Conservation (phyloP, 257 asterid genomes). For the Avicennia marina region DNA sequence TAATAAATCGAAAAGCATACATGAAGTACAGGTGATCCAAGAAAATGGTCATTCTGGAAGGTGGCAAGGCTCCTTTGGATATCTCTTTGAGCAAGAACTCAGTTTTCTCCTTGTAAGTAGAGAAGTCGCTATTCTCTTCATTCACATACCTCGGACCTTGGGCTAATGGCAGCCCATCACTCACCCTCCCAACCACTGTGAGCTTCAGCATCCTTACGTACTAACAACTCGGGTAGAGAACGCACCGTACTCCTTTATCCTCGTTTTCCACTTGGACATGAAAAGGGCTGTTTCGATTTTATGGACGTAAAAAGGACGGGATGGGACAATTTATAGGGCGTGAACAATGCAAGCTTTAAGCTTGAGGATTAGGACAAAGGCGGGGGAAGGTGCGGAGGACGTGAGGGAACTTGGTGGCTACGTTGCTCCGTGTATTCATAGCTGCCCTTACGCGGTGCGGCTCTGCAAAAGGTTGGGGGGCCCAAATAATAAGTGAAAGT, state of each 20-base stretch:
- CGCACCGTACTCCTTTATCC: no score
- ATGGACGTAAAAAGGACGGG: no score
- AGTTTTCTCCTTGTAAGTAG: slow-evolving; percentile 45
- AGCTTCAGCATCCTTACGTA: slow-evolving; percentile 60
- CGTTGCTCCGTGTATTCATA: slow-evolving; percentile 34
- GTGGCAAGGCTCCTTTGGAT: slow-evolving; percentile 40
- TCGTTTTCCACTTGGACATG: no score
- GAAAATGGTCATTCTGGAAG: slow-evolving; percentile 38
- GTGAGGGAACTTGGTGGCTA: slow-evolving; percentile 31
- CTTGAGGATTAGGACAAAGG: neutral
- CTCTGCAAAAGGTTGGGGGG: slow-evolving; percentile 20
- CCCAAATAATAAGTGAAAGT: neutral
- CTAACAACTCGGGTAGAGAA: no score
- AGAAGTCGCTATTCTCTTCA: slow-evolving; percentile 28
- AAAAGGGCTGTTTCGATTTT: no score
- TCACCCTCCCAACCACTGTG: slow-evolving; percentile 50
- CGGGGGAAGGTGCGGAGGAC: neutral
- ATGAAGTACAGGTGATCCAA: slow-evolving; percentile 43
- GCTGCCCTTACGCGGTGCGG: slow-evolving; percentile 24
- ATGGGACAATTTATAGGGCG: no score
- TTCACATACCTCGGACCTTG: slow-evolving; percentile 38
- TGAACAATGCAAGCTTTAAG: no score
- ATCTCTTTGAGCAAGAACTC: slow-evolving; percentile 55
- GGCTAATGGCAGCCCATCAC: slow-evolving; percentile 60
- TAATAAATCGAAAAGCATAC: slow-evolving; percentile 33